A percentile compares a stretch with the other conserved stretches of the same genome.
Evolutionary conservation across 164 flowering plant genomes (phyloP).

Genomic region (Vitis amurensis): DNA sequence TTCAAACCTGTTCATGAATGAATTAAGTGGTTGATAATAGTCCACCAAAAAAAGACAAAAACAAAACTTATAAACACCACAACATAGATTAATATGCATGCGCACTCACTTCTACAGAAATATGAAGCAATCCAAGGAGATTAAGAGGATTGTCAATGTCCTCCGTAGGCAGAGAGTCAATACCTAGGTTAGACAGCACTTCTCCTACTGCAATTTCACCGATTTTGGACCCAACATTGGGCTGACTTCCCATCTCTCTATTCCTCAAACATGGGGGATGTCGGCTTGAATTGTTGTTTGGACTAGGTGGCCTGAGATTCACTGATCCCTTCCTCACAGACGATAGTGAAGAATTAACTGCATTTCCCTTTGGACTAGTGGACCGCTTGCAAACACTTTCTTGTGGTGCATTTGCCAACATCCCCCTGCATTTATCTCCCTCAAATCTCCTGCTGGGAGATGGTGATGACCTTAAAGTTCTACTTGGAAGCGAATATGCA

Average conservation of each 20-base stretch:
- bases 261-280: slow-evolving; percentile 19
- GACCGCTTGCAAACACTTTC: slow-evolving; percentile 6
- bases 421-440: slow-evolving; percentile 14
- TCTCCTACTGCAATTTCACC: slow-evolving; percentile 29
- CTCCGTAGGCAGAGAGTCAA: slow-evolving; percentile 31
- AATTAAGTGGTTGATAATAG: too few species aligned
- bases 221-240: slow-evolving; percentile 20
- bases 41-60: not conserved
- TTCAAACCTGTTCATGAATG: too few species aligned
- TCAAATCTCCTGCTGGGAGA: slow-evolving; percentile 48
- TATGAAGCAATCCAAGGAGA: slow-evolving; percentile 78
- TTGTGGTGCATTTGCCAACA: slow-evolving; percentile 1
- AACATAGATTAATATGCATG: not conserved
- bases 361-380: slow-evolving; percentile 15
- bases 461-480: slow-evolving; percentile 30
- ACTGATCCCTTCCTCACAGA: slow-evolving; percentile 15
- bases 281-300: slow-evolving; percentile 6
- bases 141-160: slow-evolving; percentile 71
- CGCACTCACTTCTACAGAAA: slow-evolving; percentile 43
- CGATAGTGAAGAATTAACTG: slow-evolving; percentile 1
- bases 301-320: slow-evolving; percentile 23
- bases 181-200: slow-evolving; percentile 17
- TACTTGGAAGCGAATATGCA: slow-evolving; percentile 6
- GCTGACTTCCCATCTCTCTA: slow-evolving; percentile 21
- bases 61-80: not conserved